These are phyloP conservation scores for Hibiscus syriacus DNA, from an alignment of 345 rosid species.

Conservation along the genomic window DNA sequence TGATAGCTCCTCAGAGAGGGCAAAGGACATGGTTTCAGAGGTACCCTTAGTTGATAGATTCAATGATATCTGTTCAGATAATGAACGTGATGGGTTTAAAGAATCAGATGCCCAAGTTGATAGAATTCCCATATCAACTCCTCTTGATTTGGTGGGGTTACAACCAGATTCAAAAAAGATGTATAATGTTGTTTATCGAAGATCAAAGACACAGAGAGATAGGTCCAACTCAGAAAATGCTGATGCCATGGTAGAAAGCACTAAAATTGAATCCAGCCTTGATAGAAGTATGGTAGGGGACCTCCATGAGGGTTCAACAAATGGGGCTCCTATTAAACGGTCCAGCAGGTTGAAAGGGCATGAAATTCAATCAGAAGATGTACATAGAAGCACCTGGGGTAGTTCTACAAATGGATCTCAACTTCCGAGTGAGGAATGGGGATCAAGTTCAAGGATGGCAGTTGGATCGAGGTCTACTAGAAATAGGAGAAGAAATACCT, in stretches of 20 bases:
- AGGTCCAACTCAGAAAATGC: conserved; percentile 31
- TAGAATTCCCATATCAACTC: too few species aligned
- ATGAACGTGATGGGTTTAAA: conserved; percentile 20
- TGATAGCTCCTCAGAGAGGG: conserved; percentile 24
- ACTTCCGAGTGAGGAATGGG: conserved; percentile 52
- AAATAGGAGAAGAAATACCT: conserved; percentile 63
- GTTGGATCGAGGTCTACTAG: conserved; percentile 87
- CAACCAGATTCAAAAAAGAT: conserved; percentile 45
- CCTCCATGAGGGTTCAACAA: conserved; percentile 29
- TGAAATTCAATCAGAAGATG: conserved; percentile 30
- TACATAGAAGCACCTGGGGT: conserved; percentile 8
- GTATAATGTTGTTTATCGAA: conserved; percentile 72
- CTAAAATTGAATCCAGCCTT: conserved; percentile 32
- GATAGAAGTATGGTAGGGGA: conserved; percentile 26
- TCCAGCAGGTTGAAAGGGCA: conserved; percentile 33
- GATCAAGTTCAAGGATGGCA: conserved; percentile 54
- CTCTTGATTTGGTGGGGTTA: conserved; percentile 22
- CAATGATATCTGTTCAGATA: conserved; percentile 23
- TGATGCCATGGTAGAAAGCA: conserved; percentile 34
- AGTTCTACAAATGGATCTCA: conserved; percentile 27
- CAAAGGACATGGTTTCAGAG: conserved; percentile 26
- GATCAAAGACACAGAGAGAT: conserved; percentile 51
- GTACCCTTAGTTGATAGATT: conserved; percentile 16
- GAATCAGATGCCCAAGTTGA: conserved; percentile 32
- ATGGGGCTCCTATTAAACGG: conserved; percentile 27